Conservation (phyloP, 345 rosid genomes). For the Zanthoxylum bungeanum region DNA sequence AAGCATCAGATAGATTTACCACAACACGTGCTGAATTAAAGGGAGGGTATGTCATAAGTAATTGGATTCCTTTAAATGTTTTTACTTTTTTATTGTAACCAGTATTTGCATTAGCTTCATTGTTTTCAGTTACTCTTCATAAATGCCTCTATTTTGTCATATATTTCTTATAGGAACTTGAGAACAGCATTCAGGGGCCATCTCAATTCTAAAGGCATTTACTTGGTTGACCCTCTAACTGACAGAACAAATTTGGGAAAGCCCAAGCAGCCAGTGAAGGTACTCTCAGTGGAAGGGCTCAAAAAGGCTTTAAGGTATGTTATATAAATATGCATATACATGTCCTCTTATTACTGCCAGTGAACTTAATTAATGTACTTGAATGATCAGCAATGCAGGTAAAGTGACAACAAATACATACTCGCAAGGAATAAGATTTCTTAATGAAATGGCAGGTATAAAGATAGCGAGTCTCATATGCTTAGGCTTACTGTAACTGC, state of each 20-base stretch:
- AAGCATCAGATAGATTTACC: conserved; percentile 59
- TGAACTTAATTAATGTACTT: conserved; percentile 4
- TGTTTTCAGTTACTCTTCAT: neutral
- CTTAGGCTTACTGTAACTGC: neutral
- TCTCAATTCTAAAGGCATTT: conserved; percentile 55
- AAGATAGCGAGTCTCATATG: neutral
- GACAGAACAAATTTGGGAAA: conserved; percentile 42
- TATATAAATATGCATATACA: conserved; percentile 2
- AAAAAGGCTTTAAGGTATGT: conserved; percentile 71
- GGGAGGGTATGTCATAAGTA: conserved; percentile 72
- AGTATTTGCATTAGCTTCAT: neutral
- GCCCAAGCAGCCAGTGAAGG: conserved; percentile 47
- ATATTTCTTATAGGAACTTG: conserved; percentile 49
- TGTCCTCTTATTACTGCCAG: neutral
- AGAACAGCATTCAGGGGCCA: conserved; percentile 56
- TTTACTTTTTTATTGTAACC: neutral
- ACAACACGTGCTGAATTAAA: conserved; percentile 64
- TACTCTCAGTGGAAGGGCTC: conserved; percentile 78
- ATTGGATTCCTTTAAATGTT: conserved; percentile 7
- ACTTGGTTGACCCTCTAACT: conserved; percentile 57
- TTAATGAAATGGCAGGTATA: conserved; percentile 74
- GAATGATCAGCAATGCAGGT: conserved; percentile 63
- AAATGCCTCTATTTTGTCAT: neutral
- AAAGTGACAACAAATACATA: conserved; percentile 79
- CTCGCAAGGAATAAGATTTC: conserved; percentile 92